phyloP scores from a whole-genome alignment of 208 protist species.

The Sergeia podlipaevii region DNA sequence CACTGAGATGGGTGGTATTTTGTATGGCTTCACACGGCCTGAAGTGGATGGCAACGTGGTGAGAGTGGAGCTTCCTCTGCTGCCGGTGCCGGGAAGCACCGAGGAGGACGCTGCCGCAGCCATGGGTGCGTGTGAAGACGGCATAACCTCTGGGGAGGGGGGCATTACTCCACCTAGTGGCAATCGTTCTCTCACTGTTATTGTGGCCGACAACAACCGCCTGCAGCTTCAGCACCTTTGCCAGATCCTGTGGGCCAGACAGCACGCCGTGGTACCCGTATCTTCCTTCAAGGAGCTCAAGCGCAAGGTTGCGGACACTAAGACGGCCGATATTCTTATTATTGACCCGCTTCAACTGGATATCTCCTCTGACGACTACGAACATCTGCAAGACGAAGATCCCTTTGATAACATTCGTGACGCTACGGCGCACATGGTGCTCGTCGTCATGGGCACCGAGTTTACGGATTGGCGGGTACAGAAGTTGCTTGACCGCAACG shows the following conservation, averaged over 20 bases:
- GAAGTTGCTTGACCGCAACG: slow-evolving; percentile 67
- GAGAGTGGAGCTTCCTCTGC: slow-evolving; percentile 68
- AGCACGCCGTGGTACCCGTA: slow-evolving; percentile 82
- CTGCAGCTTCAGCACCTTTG: slow-evolving; percentile 65
- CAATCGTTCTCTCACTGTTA: slow-evolving; percentile 48
- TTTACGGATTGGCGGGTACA: slow-evolving; percentile 81
- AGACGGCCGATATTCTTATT: slow-evolving; percentile 66
- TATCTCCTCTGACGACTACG: slow-evolving; percentile 55
- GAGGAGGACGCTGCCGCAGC: slow-evolving; percentile 27
- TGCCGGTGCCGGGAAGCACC: slow-evolving; percentile 54
- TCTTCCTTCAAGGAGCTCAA: slow-evolving; percentile 68
- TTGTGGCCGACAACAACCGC: slow-evolving; percentile 71
- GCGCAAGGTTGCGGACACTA: slow-evolving; percentile 44
- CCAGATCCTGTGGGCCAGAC: slow-evolving; percentile 73
- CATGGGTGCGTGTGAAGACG: slow-evolving; percentile 7
- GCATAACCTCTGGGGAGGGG: neutral
- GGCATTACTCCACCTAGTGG: neutral
- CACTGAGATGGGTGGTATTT: slow-evolving; percentile 46
- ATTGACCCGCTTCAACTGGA: slow-evolving; percentile 78
- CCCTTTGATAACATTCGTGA: slow-evolving; percentile 60
- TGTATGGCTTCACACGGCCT: slow-evolving; percentile 61
- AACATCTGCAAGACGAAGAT: slow-evolving; percentile 30
- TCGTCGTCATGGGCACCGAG: slow-evolving; percentile 69
- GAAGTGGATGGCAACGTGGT: slow-evolving; percentile 51
- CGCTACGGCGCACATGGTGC: slow-evolving; percentile 40